Conservation (phyloP, 805 yeast genomes). For the Pichia membranifaciens region DNA sequence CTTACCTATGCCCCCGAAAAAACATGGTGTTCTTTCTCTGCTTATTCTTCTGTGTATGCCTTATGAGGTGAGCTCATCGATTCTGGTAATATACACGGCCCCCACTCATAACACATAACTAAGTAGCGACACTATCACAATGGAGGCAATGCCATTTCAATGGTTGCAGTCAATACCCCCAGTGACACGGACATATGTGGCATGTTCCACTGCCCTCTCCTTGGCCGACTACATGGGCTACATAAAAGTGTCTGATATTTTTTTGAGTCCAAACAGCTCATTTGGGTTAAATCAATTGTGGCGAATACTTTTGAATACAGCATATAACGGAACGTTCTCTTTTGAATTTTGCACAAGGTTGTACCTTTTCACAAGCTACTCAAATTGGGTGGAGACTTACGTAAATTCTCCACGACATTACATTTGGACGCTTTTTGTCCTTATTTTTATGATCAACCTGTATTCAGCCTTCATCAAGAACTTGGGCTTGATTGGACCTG, state of each 20-base stretch:
- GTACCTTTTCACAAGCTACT: slow-evolving; percentile 34
- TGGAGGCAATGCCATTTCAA: slow-evolving; percentile 36
- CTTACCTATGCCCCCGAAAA: too few species aligned
- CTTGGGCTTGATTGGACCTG: slow-evolving; percentile 33
- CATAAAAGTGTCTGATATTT: slow-evolving; percentile 25
- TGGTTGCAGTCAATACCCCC: slow-evolving; percentile 41
- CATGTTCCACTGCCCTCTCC: slow-evolving; percentile 30
- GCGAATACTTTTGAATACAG: slow-evolving; percentile 33
- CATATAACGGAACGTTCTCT: slow-evolving; percentile 37
- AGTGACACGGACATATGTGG: slow-evolving; percentile 37
- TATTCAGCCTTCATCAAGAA: slow-evolving; percentile 27
- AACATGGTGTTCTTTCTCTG: too few species aligned
- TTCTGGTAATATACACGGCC: too few species aligned
- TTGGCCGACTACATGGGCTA: slow-evolving; percentile 31
- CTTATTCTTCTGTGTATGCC: too few species aligned
- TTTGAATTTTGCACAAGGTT: slow-evolving; percentile 31
- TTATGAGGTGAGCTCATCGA: too few species aligned
- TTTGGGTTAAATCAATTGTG: slow-evolving; percentile 24
- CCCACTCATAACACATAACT: too few species aligned
- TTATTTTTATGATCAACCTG: slow-evolving; percentile 27
- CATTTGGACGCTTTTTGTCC: slow-evolving; percentile 33
- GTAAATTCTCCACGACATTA: slow-evolving; percentile 31
- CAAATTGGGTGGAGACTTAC: slow-evolving; percentile 35
- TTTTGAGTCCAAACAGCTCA: neutral
- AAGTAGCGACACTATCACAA: slow-evolving; percentile 5